phyloP scores from a whole-genome alignment of 495 filamentous ascomycete species.

The Penicillium samsonianum region DNA sequence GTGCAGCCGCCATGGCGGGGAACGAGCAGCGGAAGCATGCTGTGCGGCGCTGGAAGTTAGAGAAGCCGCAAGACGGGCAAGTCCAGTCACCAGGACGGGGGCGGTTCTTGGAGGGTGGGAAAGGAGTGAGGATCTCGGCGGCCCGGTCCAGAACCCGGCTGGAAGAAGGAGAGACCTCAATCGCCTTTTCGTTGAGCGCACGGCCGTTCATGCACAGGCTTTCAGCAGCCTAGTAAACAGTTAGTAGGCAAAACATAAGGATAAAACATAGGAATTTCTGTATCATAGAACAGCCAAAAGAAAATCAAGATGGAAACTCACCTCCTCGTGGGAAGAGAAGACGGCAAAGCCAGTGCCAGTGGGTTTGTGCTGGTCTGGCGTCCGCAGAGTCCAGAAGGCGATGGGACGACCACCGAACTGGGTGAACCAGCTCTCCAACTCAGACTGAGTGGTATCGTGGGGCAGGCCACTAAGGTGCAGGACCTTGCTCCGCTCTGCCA shows the following conservation, averaged over 20 bases:
- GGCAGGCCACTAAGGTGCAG: conserved; percentile 95
- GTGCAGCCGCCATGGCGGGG: conserved; percentile 81
- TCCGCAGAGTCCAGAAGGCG: conserved; percentile 97
- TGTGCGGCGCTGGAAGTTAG: conserved; percentile 94
- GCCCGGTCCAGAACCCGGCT: conserved; percentile 93
- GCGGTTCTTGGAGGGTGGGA: conserved; percentile 97
- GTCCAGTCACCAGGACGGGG: conserved; percentile 98
- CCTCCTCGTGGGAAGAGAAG: conserved; percentile 99
- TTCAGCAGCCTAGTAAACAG: conserved; percentile 72
- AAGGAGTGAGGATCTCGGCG: conserved; percentile 90
- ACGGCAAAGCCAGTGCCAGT: conserved; percentile 97
- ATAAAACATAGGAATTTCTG: background rate
- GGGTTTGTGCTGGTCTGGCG: conserved; percentile 97
- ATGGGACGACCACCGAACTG: conserved; percentile 98
- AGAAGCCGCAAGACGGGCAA: conserved; percentile 83
- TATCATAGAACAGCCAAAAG: background rate
- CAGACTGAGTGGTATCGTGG: conserved; percentile 97
- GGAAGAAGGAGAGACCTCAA: conserved; percentile 96
- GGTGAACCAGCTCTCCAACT: conserved; percentile 98
- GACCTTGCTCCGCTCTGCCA: conserved; percentile 94
- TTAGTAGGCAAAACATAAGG: conserved; percentile 21
- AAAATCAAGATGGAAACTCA: conserved; percentile 48
- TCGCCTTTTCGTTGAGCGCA: conserved; percentile 96
- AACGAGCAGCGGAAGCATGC: conserved; percentile 99
- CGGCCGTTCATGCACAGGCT: conserved; percentile 99